phyloP scores from a whole-genome alignment of 805 yeast species.

The Blastobotrys chiropterorum region DNA sequence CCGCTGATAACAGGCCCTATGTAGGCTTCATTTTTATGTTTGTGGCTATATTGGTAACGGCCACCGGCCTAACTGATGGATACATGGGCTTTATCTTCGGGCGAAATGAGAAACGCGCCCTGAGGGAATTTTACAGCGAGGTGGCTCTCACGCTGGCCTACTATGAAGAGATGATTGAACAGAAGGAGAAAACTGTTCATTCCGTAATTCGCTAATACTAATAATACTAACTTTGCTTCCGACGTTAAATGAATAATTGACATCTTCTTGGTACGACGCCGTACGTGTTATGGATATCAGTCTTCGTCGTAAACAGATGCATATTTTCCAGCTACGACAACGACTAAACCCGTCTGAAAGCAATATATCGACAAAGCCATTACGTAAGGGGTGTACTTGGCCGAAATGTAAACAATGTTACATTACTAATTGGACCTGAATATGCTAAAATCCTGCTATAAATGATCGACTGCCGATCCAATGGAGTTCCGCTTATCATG shows the following conservation, averaged over 20 bases:
- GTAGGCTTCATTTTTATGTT: constrained; percentile 61
- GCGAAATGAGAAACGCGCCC: constrained; percentile 68
- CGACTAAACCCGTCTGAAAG: too few species aligned
- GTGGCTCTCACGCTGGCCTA: constrained; percentile 35
- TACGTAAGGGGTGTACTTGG: too few species aligned
- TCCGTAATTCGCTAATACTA: background rate
- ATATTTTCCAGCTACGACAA: too few species aligned
- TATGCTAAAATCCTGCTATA: too few species aligned
- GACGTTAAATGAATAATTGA: background rate
- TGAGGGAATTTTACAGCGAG: constrained; percentile 68
- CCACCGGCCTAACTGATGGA: constrained; percentile 70
- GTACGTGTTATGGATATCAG: too few species aligned
- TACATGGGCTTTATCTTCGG: constrained; percentile 76
- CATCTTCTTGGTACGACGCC: too few species aligned
- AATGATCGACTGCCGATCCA: too few species aligned
- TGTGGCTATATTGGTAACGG: constrained; percentile 47
- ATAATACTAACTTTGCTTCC: background rate
- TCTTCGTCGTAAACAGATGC: too few species aligned
- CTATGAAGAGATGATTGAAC: background rate
- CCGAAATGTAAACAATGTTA: too few species aligned
- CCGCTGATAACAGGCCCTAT: constrained; percentile 48
- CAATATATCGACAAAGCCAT: too few species aligned
- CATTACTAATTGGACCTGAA: too few species aligned
- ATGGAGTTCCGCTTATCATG: too few species aligned
- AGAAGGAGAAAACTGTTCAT: background rate